A percentile compares a stretch with the other conserved stretches of the same genome.
Evolutionary conservation across 1,139 yeast genomes (phyloP).

Genomic region (Geotrichum fermentans): DNA sequence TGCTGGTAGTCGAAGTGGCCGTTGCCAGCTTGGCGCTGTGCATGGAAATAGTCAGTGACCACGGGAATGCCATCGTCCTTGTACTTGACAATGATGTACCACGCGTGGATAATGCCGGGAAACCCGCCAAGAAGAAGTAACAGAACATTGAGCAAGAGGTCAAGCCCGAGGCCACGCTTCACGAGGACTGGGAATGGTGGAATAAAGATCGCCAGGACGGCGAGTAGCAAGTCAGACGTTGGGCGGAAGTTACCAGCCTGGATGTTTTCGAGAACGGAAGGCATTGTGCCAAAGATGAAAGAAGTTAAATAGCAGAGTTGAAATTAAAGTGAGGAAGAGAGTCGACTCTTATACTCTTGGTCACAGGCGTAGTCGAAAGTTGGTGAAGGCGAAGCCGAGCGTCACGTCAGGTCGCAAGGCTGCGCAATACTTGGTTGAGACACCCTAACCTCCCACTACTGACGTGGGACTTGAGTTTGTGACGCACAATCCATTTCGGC

Average conservation of each 20-base stretch:
- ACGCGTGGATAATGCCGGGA: constrained; percentile 56
- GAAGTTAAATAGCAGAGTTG: too few relatives aligned
- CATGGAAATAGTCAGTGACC: constrained; percentile 10
- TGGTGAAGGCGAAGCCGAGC: too few relatives aligned
- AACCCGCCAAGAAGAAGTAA: constrained; percentile 59
- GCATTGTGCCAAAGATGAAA: too few relatives aligned
- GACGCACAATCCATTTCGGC: too few relatives aligned
- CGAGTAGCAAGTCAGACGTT: constrained; percentile 46
- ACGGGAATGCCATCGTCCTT: constrained; percentile 56
- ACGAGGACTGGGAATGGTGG: constrained; percentile 74
- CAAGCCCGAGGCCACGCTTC: constrained; percentile 58
- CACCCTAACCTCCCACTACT: too few relatives aligned
- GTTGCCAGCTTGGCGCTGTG: neutral
- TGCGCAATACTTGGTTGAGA: too few relatives aligned
- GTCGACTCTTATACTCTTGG: too few relatives aligned
- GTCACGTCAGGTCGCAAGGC: too few relatives aligned
- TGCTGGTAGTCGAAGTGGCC: constrained; percentile 10
- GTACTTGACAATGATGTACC: constrained; percentile 42
- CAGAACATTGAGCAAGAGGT: constrained; percentile 54
- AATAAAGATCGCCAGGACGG: constrained; percentile 55
- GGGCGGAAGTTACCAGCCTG: constrained; percentile 8
- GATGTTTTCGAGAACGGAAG: neutral
- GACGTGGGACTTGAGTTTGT: too few relatives aligned
- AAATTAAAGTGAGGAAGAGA: too few relatives aligned
- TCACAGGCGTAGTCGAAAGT: too few relatives aligned